phyloP scores from a whole-genome alignment of 768 basidiomycete genomes.

The Daedaleopsis sinensis region DNA sequence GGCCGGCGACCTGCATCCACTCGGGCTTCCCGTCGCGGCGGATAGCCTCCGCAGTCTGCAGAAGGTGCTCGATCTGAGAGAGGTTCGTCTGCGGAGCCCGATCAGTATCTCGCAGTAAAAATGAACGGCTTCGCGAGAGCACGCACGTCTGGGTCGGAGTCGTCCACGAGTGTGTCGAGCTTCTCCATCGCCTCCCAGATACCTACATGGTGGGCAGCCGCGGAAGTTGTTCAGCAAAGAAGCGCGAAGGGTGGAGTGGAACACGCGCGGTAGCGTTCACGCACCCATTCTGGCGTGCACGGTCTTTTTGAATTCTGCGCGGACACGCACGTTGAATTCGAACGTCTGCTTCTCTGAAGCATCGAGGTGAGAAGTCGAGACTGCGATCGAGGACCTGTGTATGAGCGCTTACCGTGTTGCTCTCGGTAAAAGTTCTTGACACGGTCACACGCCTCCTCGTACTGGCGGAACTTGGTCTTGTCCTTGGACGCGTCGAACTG shows the following conservation, averaged over 20 bases:
- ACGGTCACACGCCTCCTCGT: conserved; percentile 74
- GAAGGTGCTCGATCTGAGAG: conserved; percentile 87
- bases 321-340: conserved; percentile 78
- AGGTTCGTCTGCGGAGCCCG: conserved; percentile 55
- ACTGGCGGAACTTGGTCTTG: conserved; percentile 71
- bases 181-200: conserved; percentile 88
- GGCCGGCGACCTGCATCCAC: conserved; percentile 90
- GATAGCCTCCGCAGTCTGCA: conserved; percentile 92
- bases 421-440: conserved; percentile 80
- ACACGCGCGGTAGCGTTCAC: neutral
- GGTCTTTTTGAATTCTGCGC: conserved; percentile 70
- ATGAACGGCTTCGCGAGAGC: neutral
- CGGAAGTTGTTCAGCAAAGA: conserved; percentile 1
- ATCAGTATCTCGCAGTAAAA: conserved; percentile 1
- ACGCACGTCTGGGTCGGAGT: conserved; percentile 85
- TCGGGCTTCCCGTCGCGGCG: conserved; percentile 85
- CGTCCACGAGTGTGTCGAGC: conserved; percentile 86
- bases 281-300: conserved; percentile 66
- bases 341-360: conserved; percentile 82
- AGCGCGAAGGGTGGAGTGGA: neutral
- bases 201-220: conserved; percentile 23
- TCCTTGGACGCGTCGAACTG: conserved; percentile 64
- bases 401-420: conserved; percentile 60
- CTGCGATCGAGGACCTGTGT: neutral
- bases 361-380: neutral